Percentiles rank a stretch among this genome's conserved stretches.
Evolutionary conservation across 2,329 filamentous ascomycete genomes (phyloP).

Genomic region (Ophiognomonia clavigignenti-juglandacearum): DNA sequence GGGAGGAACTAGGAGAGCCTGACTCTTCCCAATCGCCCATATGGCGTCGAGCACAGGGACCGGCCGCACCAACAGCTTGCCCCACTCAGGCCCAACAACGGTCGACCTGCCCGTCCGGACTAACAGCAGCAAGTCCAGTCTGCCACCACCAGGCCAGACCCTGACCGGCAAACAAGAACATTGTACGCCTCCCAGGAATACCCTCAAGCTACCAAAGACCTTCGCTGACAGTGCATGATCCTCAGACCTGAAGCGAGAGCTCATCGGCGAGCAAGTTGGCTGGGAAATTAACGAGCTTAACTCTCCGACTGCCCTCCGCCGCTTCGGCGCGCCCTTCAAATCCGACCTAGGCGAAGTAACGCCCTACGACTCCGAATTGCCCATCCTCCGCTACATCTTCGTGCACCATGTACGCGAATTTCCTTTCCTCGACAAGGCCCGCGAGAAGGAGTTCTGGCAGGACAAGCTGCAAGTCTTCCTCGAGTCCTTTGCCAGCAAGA

Average conservation of each 20-base stretch:
- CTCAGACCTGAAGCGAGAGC: slow-evolving; percentile 88
- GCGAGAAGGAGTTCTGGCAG: slow-evolving; percentile 99
- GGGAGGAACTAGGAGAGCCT: not conserved
- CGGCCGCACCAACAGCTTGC: slow-evolving; percentile 6
- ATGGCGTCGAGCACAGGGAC: slow-evolving; percentile 3
- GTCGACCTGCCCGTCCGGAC: slow-evolving; percentile 20
- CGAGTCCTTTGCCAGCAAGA: slow-evolving; percentile 94
- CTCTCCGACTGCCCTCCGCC: slow-evolving; percentile 86
- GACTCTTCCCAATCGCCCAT: not conserved
- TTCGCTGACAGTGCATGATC: slow-evolving; percentile 21
- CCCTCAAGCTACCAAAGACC: not conserved
- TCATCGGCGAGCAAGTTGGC: slow-evolving; percentile 83
- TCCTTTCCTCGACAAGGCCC: slow-evolving; percentile 92
- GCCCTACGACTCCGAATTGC: slow-evolving; percentile 88
- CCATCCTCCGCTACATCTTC: slow-evolving; percentile 92
- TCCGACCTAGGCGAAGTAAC: slow-evolving; percentile 90
- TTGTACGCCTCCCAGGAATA: slow-evolving; percentile 51
- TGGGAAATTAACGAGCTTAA: slow-evolving; percentile 91
- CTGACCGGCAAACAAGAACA: slow-evolving; percentile 98
- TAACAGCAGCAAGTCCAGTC: slow-evolving; percentile 22
- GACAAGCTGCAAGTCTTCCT: slow-evolving; percentile 95
- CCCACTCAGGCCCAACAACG: slow-evolving; percentile 2
- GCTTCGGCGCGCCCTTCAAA: slow-evolving; percentile 92
- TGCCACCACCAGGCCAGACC: slow-evolving; percentile 39
- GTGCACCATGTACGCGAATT: slow-evolving; percentile 98